phyloP scores from a whole-genome alignment of 495 filamentous ascomycete genomes.

The Trichoderma gamsii region DNA sequence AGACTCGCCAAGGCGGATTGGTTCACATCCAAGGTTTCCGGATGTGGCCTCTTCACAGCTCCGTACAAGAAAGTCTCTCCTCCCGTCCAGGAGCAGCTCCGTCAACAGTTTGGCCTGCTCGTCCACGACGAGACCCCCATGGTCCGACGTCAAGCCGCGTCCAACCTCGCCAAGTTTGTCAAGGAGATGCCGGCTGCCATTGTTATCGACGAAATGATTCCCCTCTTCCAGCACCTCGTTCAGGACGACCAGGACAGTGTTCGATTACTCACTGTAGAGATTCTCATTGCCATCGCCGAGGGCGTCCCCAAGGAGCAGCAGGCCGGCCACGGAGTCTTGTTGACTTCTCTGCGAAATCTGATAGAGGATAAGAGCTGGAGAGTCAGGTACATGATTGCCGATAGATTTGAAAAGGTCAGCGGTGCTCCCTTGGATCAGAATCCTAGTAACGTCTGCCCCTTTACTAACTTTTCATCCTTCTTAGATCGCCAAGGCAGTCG shows the following conservation, averaged over 20 bases:
- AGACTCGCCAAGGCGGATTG: constrained; percentile 98
- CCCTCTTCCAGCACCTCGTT: constrained; percentile 93
- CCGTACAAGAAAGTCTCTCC: constrained; percentile 85
- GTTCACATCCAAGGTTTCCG: constrained; percentile 99
- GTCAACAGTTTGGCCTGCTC: constrained; percentile 82
- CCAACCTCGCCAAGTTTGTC: constrained; percentile 94
- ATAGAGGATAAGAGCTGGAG: constrained; percentile 99
- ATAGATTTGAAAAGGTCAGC: constrained; percentile 89
- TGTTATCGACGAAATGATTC: constrained; percentile 97
- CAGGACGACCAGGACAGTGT: constrained; percentile 97
- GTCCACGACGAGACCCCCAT: constrained; percentile 98
- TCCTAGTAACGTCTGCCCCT: not conserved
- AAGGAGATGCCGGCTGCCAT: constrained; percentile 87
- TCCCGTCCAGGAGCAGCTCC: constrained; percentile 77
- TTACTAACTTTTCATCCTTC: constrained; percentile 20
- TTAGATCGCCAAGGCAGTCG: constrained; percentile 94
- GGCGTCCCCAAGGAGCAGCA: constrained; percentile 97
- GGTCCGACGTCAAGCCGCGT: constrained; percentile 93
- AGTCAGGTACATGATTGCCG: constrained; percentile 98
- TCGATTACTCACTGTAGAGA: constrained; percentile 89
- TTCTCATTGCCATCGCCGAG: constrained; percentile 93
- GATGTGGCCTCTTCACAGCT: constrained; percentile 85
- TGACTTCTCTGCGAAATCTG: constrained; percentile 81
- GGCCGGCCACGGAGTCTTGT: constrained; percentile 84
- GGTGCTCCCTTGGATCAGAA: not conserved